Evolutionary conservation across 2,329 filamentous ascomycete species (phyloP), one percentile per base, ranked within the genome.

Genomic region (Arthrobotrys entomopaga): DNA sequence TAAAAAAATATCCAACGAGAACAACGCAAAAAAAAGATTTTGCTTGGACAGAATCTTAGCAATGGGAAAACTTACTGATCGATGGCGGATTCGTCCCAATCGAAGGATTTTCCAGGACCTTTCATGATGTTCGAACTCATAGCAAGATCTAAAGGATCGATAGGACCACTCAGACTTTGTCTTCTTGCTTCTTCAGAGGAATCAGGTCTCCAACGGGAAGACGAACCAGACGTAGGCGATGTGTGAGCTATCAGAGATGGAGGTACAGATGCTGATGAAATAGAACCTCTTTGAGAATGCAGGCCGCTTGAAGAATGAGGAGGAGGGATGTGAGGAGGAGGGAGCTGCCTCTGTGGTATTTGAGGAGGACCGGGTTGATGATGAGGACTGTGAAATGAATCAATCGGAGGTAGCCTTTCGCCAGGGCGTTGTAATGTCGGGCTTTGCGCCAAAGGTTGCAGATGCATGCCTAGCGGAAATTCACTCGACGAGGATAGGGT

Each of bases 31-130:
- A 75, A 20, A 52, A 16, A 6, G 22, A 15, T 15, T 56, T 8
- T 48, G 69, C 8, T 53, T 29, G 64, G 38, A 10, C 22, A 29
- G 19, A 6, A 34, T 34, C 29, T 34, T 8, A 3, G 20, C 11
- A 10, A 38, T n/a, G 24, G 24, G 26, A 26, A 61, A 22, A 78
- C 79, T 77, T 80, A 82, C 82, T 78, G 78, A 43, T 84, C 82
- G 43, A 85, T 79, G 19, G 82, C 79, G 26, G 79, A 77, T 40
- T 85, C 84, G 75, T 85, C 82, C 82, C 82, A 84, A 22, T 84
- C 83, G 57, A 82, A 71, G 20, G 76, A 73, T 49, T 75, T 74
- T 48, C 78, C 77, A 15, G 81, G 79, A 46, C 56, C 48, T 26
- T 78, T 77, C 24, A 65, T 77, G 8, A 76, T 76, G 43, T 78